Evolutionary conservation across 139 green algal genomes (phyloP), one percentile per base, ranked within the genome.

Genomic region (Nannochloris sp.): DNA sequence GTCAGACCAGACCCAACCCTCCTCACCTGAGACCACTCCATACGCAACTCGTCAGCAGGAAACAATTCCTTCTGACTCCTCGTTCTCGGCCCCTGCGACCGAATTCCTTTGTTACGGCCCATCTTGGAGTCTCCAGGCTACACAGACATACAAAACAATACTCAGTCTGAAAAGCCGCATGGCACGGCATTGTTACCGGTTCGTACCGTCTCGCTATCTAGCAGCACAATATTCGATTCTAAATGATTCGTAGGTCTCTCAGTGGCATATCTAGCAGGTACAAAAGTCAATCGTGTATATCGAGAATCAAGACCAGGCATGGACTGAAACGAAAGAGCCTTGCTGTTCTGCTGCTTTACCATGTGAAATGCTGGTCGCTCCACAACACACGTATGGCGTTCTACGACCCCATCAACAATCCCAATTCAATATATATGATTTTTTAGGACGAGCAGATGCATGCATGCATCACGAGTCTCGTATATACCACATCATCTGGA

Each of bases 1-100:
- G 87, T 61, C 21, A 97, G 76, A 1, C 92, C 92, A 21, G 81
- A 72, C 2, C 85, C 89, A 57, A 73, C 44, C 2, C 46, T 53
- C 46, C 46, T 53, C 1, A 49, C 12, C n/a, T 21, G 44, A 23
- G 65, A 19, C 15, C 34, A 50, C 10, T n/a, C 23, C 46, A 43
- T 50, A 34, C 19, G 1, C 12, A 57, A 34, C 56, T 68, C 57
- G 18, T 21, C 18, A 66, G 5, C 36, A 51, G 18, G 24, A 11
- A 63, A 51, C 34, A 53, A 21, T 1, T 53, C 46, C 46, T 21
- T 53, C 46, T 53, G 18, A 25, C n/a, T 53, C n/a, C 46, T 53
- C 5, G 18, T 21, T 0, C 46, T 53, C 0, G 46, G 18, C 46
- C n/a, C 18, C 16, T 53, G n/a, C 11, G 46, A 7, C 46, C 46